Conservation (phyloP, 805 yeast species). For the Starmerella stigmatis region DNA sequence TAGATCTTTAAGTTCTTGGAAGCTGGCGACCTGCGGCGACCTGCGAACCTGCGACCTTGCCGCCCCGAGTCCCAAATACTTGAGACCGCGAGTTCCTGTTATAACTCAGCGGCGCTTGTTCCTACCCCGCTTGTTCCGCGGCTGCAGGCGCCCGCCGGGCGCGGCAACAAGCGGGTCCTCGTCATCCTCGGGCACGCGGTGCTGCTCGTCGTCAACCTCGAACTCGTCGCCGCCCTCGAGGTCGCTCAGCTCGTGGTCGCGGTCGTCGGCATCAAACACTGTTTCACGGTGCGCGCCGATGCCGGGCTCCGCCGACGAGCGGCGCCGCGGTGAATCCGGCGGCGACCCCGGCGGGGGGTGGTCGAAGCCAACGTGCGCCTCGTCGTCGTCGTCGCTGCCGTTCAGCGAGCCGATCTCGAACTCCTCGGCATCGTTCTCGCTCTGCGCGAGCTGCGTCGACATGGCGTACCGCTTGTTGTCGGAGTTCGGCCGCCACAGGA, state of each 20-base stretch:
- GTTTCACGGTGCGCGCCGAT: slow-evolving; percentile 15
- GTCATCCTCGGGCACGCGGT: slow-evolving; percentile 10
- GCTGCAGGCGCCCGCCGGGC: slow-evolving; percentile 12
- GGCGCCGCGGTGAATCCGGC: slow-evolving; percentile 2
- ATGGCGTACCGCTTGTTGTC: slow-evolving; percentile 91
- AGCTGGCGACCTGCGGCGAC: no score
- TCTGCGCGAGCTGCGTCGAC: slow-evolving; percentile 76
- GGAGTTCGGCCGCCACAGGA: slow-evolving; percentile 96
- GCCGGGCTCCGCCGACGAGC: slow-evolving; percentile 1
- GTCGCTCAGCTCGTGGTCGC: slow-evolving; percentile 21
- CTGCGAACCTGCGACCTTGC: no score
- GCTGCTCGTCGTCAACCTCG: slow-evolving; percentile 12
- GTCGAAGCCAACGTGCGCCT: slow-evolving; percentile 23
- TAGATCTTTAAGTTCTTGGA: no score
- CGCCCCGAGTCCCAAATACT: no score
- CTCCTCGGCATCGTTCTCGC: slow-evolving; percentile 57
- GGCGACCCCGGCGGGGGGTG: no score
- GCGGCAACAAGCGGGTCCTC: slow-evolving; percentile 23
- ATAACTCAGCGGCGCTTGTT: neutral
- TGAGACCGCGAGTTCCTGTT: no score
- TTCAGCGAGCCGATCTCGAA: slow-evolving; percentile 50
- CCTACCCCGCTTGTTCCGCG: neutral
- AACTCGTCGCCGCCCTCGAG: slow-evolving; percentile 23
- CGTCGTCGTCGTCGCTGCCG: slow-evolving; percentile 36
- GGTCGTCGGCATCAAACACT: slow-evolving; percentile 20